Evolutionary conservation across 106 monocot species (phyloP), one percentile per base, ranked within the genome.

Genomic region (Ottelia alismoides): DNA sequence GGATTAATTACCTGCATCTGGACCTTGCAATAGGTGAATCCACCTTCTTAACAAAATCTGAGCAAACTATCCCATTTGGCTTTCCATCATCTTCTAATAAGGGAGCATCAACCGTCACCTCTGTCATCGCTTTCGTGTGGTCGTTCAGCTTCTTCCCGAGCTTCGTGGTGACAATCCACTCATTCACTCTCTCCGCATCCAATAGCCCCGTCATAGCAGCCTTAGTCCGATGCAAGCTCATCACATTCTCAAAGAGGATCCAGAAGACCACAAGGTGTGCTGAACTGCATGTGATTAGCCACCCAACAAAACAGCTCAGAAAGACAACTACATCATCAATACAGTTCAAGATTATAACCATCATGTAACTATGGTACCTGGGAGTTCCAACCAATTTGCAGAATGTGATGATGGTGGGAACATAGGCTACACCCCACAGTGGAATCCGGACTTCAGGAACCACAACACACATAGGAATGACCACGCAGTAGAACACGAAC

Each of bases 401-500:
- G 6, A 79, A 47, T 11, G 79, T 74, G 45, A 79, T 71, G 2
- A 59, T 2, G 30, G 59, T 44, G 0, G 79, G 79, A 25, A 63
- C 46, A 54, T 79, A 71, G 16, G 71, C 66, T 2, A 63, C 46
- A 1, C 62, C 74, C 74, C 79, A 79, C 14, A 31, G n/a, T 6
- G 79, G 79, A 46, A 79, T 56, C 5, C 53, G 30, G 7, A 74
- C 66, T 51, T 79, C 79, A 14, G 54, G 54, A 29, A 69, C 68
- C 14, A 70, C 44, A 32, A 74, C 61, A 2, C 66, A 47, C 16
- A 66, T 20, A 17, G 79, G 79, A 28, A 79, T 71, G 20, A 79
- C 51, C 0, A 71, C 2, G 24, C 79, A 79, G 16, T 74, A 79
- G 27, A 70, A 79, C 31, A 57, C 63, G 57, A 74, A 79, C 27